Conservation (phyloP, 306 rosid genomes). For the Abrus precatorius region DNA sequence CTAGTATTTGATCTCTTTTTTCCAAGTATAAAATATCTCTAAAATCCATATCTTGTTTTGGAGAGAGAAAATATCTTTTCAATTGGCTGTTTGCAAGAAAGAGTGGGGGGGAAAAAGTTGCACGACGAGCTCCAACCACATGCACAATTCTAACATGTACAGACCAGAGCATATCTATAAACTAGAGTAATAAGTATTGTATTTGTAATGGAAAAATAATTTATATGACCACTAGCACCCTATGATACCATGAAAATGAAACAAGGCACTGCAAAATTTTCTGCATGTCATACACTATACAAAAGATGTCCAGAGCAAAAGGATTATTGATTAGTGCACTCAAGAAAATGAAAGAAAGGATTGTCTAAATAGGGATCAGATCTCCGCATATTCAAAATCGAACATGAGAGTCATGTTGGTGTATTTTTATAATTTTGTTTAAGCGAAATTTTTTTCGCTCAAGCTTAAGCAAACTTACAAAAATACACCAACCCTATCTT, state of each 20-base stretch:
- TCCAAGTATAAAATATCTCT: slow-evolving; percentile 12
- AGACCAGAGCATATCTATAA: background rate
- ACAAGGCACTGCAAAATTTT: background rate
- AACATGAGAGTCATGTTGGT: too few species aligned
- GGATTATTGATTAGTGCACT: background rate
- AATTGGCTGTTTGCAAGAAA: slow-evolving; percentile 1
- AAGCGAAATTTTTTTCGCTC: too few species aligned
- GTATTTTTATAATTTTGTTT: too few species aligned
- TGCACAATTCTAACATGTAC: background rate
- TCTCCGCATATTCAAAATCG: too few species aligned
- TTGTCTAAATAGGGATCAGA: too few species aligned
- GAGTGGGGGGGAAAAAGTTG: background rate
- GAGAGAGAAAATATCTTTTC: slow-evolving; percentile 1
- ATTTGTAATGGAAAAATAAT: background rate
- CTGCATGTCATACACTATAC: slow-evolving; percentile 9
- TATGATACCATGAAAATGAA: slow-evolving; percentile 34
- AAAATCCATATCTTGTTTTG: background rate
- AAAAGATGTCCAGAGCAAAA: background rate
- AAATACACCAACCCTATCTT: too few species aligned
- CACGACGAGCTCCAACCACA: background rate
- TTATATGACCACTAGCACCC: background rate
- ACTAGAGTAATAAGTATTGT: background rate
- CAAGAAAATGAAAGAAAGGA: too few species aligned
- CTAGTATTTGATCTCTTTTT: background rate
- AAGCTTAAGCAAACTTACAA: too few species aligned